Percentiles rank a stretch among this genome's conserved stretches.
Evolutionary conservation across 2,329 filamentous ascomycete species (phyloP).

Genomic region (Alternaria postmessia): DNA sequence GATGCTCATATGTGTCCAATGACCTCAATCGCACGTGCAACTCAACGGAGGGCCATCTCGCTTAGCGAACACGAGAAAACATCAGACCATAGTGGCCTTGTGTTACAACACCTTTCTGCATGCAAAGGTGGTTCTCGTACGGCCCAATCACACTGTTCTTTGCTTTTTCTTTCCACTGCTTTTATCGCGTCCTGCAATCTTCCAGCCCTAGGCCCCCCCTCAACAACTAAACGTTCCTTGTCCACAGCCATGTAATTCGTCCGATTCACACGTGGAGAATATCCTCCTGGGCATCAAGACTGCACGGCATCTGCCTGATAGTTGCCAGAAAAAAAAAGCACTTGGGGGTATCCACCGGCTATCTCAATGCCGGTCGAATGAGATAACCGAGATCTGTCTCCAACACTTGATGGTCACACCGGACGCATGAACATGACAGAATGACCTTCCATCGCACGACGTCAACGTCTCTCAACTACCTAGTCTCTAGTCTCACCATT

Average conservation of each 20-base stretch:
- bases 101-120: conserved; percentile 16
- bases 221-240: conserved; percentile 8
- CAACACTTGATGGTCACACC: not conserved
- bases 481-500: conserved; percentile 14
- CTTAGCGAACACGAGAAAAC: conserved; percentile 13
- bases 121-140: conserved; percentile 13
- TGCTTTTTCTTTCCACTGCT: conserved; percentile 21
- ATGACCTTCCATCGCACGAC: conserved; percentile 3
- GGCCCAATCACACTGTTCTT: conserved; percentile 11
- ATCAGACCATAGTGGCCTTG: conserved; percentile 17
- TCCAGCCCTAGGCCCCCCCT: conserved; percentile 3
- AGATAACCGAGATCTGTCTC: conserved; percentile 2
- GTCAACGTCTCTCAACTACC: conserved; percentile 22
- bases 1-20: not conserved
- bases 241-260: not conserved
- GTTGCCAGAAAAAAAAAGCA: not conserved
- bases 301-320: conserved; percentile 3
- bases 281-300: not conserved
- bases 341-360: not conserved
- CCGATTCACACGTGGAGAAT: conserved; percentile 4
- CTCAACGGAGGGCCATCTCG: not conserved
- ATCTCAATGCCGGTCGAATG: conserved; percentile 5
- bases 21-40: conserved; percentile 1
- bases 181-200: conserved; percentile 11
- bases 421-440: not conserved